Base-by-base conservation (phyloP, 768 basidiomycete species). In the Mycena vitilis region DNA sequence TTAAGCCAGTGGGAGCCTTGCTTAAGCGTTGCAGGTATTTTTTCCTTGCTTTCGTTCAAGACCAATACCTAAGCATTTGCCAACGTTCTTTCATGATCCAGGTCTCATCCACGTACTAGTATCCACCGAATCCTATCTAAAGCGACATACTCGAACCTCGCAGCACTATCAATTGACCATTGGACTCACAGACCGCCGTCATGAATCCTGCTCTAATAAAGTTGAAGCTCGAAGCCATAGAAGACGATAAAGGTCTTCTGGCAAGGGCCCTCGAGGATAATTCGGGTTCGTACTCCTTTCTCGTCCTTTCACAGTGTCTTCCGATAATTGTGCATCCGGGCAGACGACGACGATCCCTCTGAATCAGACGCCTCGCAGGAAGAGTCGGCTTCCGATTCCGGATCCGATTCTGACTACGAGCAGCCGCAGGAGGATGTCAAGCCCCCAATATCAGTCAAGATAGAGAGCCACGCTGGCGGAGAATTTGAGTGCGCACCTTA, bases 401-500 rank as follows among this genome's bases (percentile, higher is more conserved):
- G n/a, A n/a, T n/a, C n/a, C 30, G 30, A 30, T 30, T 73, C 65
- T 5, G 67, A 53, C 23, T 36, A 25, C 37, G 63, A 68, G 10
- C 62, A 66, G 36, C n/a, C 38, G 5, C n/a, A 45, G 20, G 60
- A 72, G 18, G 73, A 72, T 22, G 47, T 63, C 0, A 52, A 60
- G 20, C 66, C 60, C 1, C 0, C 44, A 2, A 11, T 62, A 11
- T 15, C n/a, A 11, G 72, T 69, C 42, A 72, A 72, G 36, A 74
- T 65, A 0, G 79, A 83, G 60, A 73, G 69, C 10, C 78, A 75
- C 22, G 79, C 88, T 47, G 88, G 90, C 66, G 89, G 87, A 0
- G 88, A 90, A 73, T 90, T 91, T 70, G 87, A 85, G 87, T 85
- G 66, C 69, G 82, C 75, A 45, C 38, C 4, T 52, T 49, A 42